Base-by-base conservation (phyloP, 2,329 filamentous ascomycete species). In the Exophiala sp. region DNA sequence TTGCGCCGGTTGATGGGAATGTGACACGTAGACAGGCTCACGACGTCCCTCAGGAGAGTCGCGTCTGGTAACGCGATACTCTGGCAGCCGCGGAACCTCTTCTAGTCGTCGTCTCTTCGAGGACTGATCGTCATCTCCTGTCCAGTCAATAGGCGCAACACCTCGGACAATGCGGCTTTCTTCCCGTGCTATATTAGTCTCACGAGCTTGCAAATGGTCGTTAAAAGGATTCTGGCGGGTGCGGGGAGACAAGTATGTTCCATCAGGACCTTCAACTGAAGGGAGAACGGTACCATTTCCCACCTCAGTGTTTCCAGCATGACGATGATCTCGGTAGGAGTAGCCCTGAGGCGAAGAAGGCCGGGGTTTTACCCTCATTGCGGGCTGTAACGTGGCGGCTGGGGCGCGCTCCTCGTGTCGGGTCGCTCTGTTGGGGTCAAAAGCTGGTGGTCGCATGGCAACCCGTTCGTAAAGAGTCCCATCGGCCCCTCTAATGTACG, bases 221-320 rank as follows among this genome's bases (percentile, higher is more conserved):
- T 53, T 41, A 41, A 53, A 53, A 13, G 50, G 55, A 38, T 55
- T 55, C 19, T 41, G 50, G 6, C 51, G 48, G 23, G 29, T 13
- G 5, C 41, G 35, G 38, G 55, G 39, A 32, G 55, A 55, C n/a
- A 46, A 42, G 32, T 58, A 53, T n/a, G 47, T 27, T 14, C 57
- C 57, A 37, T 60, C 49, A 27, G 52, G 52, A 22, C 43, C 52
- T 45, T 60, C 58, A 32, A 60, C 55, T 10, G 58, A 60, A 22
- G 51, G 54, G 8, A 60, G 43, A 16, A 60, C 47, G 9, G 46
- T 51, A 41, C 41, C 48, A 49, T 59, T 43, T 32, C 53, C 56
- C 27, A 41, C 52, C 11, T 59, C 52, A 24, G 46, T 23, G 44
- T 48, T 48, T 30, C 38, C 43, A 22, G 40, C 27, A 30, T 53